Evolutionary conservation across 345 rosid genomes (phyloP).

Genomic region (Arabis hirsuta): DNA sequence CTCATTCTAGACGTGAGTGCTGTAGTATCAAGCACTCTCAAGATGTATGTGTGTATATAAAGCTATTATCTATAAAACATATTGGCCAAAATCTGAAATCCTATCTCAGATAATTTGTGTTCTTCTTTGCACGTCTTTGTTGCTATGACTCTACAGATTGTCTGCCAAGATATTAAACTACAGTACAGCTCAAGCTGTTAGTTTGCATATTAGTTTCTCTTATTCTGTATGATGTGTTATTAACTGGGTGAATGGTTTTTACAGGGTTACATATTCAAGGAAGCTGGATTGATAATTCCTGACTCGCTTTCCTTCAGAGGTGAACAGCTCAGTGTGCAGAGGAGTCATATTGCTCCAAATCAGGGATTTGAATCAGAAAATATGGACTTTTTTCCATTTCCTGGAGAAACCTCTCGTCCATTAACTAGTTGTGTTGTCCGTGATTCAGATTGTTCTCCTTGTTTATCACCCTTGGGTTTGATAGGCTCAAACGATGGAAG

Average conservation of each 20-base stretch:
- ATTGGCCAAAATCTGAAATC: conserved; percentile 17
- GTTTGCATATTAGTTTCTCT: conserved; percentile 2
- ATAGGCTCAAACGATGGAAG: conserved; percentile 44
- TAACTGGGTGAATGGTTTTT: conserved; percentile 34
- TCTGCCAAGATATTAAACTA: conserved; percentile 15
- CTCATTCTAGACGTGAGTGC: conserved; percentile 24
- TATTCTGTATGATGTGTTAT: conserved; percentile 20
- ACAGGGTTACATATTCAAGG: conserved; percentile 46
- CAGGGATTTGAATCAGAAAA: conserved; percentile 39
- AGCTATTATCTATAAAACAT: conserved; percentile 21
- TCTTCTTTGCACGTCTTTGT: conserved; percentile 9
- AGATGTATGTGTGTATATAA: conserved; percentile 16
- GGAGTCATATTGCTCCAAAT: conserved; percentile 41
- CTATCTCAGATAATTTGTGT: conserved; percentile 7
- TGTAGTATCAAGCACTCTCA: conserved; percentile 22
- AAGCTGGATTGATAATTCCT: conserved; percentile 48
- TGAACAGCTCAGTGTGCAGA: conserved; percentile 41
- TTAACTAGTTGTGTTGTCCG: conserved; percentile 34
- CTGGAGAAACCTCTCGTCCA: conserved; percentile 43
- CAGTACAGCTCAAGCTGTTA: conserved; percentile 16
- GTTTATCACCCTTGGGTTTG: conserved; percentile 40
- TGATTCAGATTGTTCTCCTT: conserved; percentile 46
- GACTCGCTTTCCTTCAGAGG: conserved; percentile 41
- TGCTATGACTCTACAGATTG: conserved; percentile 16
- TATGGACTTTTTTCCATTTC: conserved; percentile 40